Evolutionary conservation across 768 basidiomycete genomes (phyloP).

Genomic region (Ephemerocybe angulata): DNA sequence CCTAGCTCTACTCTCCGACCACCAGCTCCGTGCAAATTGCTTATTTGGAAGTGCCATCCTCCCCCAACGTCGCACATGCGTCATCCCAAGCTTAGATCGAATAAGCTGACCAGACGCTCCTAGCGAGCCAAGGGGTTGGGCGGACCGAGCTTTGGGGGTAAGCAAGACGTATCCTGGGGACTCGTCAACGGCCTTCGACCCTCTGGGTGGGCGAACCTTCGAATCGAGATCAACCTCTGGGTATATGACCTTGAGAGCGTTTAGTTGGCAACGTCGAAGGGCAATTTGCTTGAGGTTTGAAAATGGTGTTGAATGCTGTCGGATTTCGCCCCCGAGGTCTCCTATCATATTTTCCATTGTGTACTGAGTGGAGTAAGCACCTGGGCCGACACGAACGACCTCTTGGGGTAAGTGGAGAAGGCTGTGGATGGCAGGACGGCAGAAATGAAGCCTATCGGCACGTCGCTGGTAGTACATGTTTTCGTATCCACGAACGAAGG

Average conservation of each 20-base stretch:
- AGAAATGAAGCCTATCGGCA: constrained; percentile 2
- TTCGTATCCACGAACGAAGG: constrained; percentile 33
- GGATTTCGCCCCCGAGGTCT: constrained; percentile 25
- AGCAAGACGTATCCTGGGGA: neutral
- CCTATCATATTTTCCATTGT: constrained; percentile 31
- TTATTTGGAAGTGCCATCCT: neutral
- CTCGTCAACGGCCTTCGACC: neutral
- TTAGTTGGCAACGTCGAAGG: constrained; percentile 16
- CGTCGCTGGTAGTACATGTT: constrained; percentile 4
- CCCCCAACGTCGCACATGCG: neutral
- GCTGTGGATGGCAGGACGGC: constrained; percentile 19
- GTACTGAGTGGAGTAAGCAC: constrained; percentile 20
- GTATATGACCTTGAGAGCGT: constrained; percentile 15
- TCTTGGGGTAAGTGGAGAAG: constrained; percentile 30
- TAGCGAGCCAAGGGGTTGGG: neutral
- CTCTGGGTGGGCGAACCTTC: neutral
- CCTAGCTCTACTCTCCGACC: neutral
- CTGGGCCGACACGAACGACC: constrained; percentile 23
- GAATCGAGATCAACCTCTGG: constrained; percentile 2
- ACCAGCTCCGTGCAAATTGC: neutral
- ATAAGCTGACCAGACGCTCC: neutral
- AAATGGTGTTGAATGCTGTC: constrained; percentile 25
- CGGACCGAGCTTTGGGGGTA: neutral
- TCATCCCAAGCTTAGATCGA: neutral
- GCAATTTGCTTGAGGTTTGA: constrained; percentile 22